phyloP scores from a whole-genome alignment of 495 filamentous ascomycete species.

The Hapsidospora chrysogenum region DNA sequence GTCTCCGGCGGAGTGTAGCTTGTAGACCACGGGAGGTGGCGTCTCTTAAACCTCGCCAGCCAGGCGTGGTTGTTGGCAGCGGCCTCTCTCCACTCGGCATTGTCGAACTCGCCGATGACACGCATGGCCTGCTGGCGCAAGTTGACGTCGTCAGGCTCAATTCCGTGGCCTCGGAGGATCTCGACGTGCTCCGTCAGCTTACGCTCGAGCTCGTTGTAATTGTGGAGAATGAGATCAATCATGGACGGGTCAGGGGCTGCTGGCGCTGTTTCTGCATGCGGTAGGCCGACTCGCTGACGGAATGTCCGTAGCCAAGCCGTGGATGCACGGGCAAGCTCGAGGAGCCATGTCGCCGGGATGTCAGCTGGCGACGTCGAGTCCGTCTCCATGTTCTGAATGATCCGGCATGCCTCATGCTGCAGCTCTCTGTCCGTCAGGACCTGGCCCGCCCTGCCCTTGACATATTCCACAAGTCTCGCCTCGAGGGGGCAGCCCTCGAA shows the following conservation, averaged over 20 bases:
- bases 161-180: slow-evolving; percentile 28
- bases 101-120: slow-evolving; percentile 46
- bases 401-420: slow-evolving; percentile 21
- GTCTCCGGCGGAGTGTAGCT: slow-evolving; percentile 4
- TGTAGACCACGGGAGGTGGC: slow-evolving; percentile 8
- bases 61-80: slow-evolving; percentile 47
- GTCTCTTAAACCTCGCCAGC: slow-evolving; percentile 29
- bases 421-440: slow-evolving; percentile 36
- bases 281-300: slow-evolving; percentile 27
- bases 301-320: slow-evolving; percentile 29
- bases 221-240: slow-evolving; percentile 34
- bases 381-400: slow-evolving; percentile 27
- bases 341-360: slow-evolving; percentile 25
- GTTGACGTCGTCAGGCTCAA: slow-evolving; percentile 40
- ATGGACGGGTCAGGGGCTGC: slow-evolving; percentile 29
- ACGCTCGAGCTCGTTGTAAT: slow-evolving; percentile 35
- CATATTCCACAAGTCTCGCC: slow-evolving; percentile 25
- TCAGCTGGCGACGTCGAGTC: slow-evolving; percentile 23
- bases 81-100: slow-evolving; percentile 55
- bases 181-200: slow-evolving; percentile 41
- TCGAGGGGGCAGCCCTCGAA: slow-evolving; percentile 30
- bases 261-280: slow-evolving; percentile 26
- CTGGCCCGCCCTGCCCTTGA: slow-evolving; percentile 24
- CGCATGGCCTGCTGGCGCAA: slow-evolving; percentile 44
- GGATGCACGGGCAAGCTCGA: slow-evolving; percentile 23